These are phyloP conservation scores for Apiospora pterosperma DNA, from an alignment of 2,329 filamentous ascomycete species.

Conservation along the genomic window DNA sequence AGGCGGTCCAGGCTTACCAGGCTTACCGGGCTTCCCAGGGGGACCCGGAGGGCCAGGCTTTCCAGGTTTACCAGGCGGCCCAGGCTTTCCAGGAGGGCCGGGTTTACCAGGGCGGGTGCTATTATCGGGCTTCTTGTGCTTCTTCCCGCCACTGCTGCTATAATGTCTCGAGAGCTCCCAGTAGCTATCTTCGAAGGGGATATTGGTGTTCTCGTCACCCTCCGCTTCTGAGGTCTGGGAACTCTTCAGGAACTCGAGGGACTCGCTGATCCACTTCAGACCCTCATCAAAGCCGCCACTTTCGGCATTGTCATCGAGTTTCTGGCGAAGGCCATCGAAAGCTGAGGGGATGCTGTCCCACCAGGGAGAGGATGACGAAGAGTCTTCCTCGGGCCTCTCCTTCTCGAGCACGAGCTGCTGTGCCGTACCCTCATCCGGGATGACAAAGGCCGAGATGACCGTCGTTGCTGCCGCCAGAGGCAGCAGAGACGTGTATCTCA, in stretches of 20 bases:
- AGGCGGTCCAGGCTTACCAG: neutral
- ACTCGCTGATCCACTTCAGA: conserved; percentile 11
- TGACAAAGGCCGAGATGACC: conserved; percentile 18
- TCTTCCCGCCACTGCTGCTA: neutral
- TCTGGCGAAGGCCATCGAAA: neutral
- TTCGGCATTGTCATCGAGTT: conserved; percentile 11
- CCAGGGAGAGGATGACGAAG: conserved; percentile 1
- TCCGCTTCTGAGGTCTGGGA: neutral
- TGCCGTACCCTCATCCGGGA: conserved; percentile 26
- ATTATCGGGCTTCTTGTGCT: neutral
- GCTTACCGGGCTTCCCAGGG: neutral
- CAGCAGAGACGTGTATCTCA: conserved; percentile 21
- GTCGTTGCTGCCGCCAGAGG: conserved; percentile 19
- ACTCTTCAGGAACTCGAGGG: conserved; percentile 12
- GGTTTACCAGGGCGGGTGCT: neutral
- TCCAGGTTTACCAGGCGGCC: neutral
- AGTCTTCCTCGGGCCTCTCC: conserved; percentile 4
- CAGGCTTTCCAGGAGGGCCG: neutral
- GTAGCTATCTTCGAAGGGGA: neutral
- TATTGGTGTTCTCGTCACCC: neutral
- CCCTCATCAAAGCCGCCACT: conserved; percentile 10
- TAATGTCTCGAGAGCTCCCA: neutral
- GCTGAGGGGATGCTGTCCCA: conserved; percentile 8
- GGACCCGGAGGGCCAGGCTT: neutral
- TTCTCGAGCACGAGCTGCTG: conserved; percentile 21